phyloP scores from a whole-genome alignment of 805 yeast genomes.

The Saccharomycopsis malanga region DNA sequence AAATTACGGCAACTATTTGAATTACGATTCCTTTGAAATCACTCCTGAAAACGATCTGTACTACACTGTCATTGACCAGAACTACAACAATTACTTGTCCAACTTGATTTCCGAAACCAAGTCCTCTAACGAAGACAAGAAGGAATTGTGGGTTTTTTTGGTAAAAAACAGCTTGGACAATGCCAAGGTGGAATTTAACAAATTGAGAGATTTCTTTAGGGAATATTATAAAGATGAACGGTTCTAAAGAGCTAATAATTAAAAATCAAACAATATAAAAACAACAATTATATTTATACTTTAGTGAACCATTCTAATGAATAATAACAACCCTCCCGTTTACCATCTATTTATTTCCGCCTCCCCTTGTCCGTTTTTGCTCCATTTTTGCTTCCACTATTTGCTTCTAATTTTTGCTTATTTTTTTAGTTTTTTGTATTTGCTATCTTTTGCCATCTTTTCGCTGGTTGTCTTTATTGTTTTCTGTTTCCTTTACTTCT shows the following conservation, averaged over 20 bases:
- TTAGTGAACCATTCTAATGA: no score
- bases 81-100: slow-evolving; percentile 14
- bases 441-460: no score
- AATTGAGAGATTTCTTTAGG: slow-evolving; percentile 44
- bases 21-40: slow-evolving; percentile 16
- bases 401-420: no score
- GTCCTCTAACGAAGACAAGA: slow-evolving; percentile 13
- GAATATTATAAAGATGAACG: slow-evolving; percentile 40
- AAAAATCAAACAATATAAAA: no score
- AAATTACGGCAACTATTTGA: slow-evolving; percentile 53
- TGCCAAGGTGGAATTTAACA: slow-evolving; percentile 44
- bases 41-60: slow-evolving; percentile 15
- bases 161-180: slow-evolving; percentile 47
- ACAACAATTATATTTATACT: no score
- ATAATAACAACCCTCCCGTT: no score
- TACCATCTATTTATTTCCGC: no score
- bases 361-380: no score
- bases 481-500: no score
- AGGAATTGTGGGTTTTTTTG: slow-evolving; percentile 29
- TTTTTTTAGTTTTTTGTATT: no score
- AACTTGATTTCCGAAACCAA: slow-evolving; percentile 5
- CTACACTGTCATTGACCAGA: slow-evolving; percentile 7
- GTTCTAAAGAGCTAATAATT: slow-evolving; percentile 2
- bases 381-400: no score
- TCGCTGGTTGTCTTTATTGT: no score